phyloP scores from a whole-genome alignment of 495 filamentous ascomycete genomes.

The Tuber microsphaerosporum region DNA sequence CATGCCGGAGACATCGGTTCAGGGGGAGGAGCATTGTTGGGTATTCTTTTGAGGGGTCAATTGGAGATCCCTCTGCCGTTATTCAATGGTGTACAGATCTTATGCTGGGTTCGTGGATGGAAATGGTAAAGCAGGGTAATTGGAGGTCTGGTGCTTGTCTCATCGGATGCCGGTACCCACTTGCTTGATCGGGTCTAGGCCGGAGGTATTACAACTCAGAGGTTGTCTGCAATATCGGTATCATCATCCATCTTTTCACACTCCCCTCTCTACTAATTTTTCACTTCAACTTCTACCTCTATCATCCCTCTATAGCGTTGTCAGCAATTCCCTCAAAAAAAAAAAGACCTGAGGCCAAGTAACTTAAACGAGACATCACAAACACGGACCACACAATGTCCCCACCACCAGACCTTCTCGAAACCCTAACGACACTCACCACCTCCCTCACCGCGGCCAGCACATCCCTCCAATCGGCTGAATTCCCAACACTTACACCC shows the following conservation, averaged over 20 bases:
- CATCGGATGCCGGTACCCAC: not conserved
- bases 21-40: conserved; percentile 20
- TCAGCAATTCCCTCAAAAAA: not conserved
- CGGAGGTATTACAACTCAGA: too few species aligned
- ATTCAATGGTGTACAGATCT: not conserved
- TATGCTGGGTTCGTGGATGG: not conserved
- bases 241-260: not conserved
- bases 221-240: not conserved
- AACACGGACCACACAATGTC: conserved; percentile 13
- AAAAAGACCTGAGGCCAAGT: not conserved
- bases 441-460: conserved; percentile 56
- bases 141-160: not conserved
- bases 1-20: conserved; percentile 15
- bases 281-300: not conserved
- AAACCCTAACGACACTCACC: conserved; percentile 49
- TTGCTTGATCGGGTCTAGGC: not conserved
- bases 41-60: not conserved
- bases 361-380: not conserved
- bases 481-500: conserved; percentile 52
- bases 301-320: not conserved
- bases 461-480: conserved; percentile 59
- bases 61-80: not conserved
- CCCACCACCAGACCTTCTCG: conserved; percentile 54
- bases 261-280: not conserved
- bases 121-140: conserved; percentile 3